Evolutionary conservation across 106 monocot species (phyloP).

Genomic region (Hemerocallis citrina): DNA sequence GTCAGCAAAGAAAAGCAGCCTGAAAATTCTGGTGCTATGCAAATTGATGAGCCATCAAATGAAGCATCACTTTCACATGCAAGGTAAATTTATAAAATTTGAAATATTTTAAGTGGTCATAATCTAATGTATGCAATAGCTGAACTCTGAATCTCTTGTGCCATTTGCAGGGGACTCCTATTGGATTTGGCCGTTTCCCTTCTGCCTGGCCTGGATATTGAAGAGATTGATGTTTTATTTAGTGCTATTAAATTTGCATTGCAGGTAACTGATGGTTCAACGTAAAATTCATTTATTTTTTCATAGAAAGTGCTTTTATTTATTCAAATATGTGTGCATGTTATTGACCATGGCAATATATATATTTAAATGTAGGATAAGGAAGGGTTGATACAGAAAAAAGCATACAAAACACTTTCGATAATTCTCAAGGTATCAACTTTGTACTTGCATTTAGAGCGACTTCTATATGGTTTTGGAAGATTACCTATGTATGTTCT

Average conservation of each 20-base stretch:
- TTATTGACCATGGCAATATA: neutral
- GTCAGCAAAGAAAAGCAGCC: constrained; percentile 28
- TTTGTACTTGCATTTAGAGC: neutral
- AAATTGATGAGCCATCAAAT: constrained; percentile 35
- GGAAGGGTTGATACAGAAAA: constrained; percentile 81
- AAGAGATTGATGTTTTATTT: constrained; percentile 48
- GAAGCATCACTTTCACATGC: constrained; percentile 28
- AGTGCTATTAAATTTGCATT: constrained; percentile 62
- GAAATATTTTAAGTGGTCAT: no score
- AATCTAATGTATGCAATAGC: neutral
- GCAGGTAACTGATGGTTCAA: constrained; percentile 29
- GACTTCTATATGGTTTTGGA: neutral
- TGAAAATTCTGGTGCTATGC: constrained; percentile 38
- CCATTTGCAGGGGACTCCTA: constrained; percentile 50
- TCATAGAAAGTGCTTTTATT: neutral
- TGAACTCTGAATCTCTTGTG: neutral
- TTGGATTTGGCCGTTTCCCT: constrained; percentile 73
- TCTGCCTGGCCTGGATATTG: constrained; percentile 59
- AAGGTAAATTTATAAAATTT: no score
- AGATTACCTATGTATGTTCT: neutral
- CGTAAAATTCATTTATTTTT: constrained; percentile 3
- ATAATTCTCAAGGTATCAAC: constrained; percentile 66
- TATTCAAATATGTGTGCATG: neutral
- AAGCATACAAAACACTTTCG: constrained; percentile 90
- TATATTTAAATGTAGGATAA: constrained; percentile 41